These are phyloP conservation scores for Vaccinium corymbosum DNA, from an alignment of 148 eudicot genomes.

Conservation along the genomic window DNA sequence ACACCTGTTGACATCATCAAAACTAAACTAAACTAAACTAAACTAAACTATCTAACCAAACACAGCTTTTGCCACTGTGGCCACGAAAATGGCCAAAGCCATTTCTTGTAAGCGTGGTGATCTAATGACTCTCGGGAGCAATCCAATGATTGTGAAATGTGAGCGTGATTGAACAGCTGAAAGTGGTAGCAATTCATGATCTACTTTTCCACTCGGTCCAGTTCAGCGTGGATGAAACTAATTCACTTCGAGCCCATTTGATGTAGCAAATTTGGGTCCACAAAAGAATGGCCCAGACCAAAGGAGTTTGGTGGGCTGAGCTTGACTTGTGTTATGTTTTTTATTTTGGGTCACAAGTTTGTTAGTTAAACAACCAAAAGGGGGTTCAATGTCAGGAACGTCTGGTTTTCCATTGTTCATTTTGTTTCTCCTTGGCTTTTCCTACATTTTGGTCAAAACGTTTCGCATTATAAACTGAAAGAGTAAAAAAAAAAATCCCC, in stretches of 20 bases:
- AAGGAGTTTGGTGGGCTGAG: not conserved
- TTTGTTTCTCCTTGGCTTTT: not conserved
- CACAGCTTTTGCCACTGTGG: too few relatives aligned
- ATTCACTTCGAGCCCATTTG: not conserved
- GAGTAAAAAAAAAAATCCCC: not conserved
- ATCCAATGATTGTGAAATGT: too few relatives aligned
- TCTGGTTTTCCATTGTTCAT: not conserved
- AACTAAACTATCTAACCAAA: too few relatives aligned
- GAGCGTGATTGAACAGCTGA: too few relatives aligned
- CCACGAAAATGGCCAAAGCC: too few relatives aligned
- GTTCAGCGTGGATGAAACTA: not conserved
- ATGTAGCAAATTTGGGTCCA: not conserved
- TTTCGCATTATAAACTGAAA: not conserved
- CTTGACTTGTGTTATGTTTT: not conserved
- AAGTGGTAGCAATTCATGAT: too few relatives aligned
- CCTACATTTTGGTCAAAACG: not conserved
- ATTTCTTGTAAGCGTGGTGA: too few relatives aligned
- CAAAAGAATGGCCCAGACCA: not conserved
- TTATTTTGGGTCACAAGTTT: not conserved
- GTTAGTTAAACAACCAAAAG: too few relatives aligned
- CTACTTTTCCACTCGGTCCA: not conserved
- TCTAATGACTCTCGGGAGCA: too few relatives aligned
- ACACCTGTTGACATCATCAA: too few relatives aligned
- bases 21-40: too few relatives aligned
- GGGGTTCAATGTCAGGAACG: too few relatives aligned